phyloP scores from a whole-genome alignment of 2,329 filamentous ascomycete species.

The Chaetothyriales sp. region DNA sequence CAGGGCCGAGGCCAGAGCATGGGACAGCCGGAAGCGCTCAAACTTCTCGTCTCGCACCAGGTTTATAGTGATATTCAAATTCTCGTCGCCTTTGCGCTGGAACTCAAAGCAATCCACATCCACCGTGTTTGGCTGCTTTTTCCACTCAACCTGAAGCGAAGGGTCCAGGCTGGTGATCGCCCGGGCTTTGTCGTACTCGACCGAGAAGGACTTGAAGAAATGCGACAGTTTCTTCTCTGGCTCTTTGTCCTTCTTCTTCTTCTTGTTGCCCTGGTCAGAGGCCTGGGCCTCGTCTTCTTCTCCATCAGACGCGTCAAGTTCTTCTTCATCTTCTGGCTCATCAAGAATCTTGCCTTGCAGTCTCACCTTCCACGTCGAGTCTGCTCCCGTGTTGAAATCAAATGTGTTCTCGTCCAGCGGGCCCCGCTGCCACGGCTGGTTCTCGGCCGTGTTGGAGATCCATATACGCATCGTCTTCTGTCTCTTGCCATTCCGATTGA shows the following conservation, averaged over 20 bases:
- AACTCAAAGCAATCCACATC: slow-evolving; percentile 89
- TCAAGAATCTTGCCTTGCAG: slow-evolving; percentile 78
- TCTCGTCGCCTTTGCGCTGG: slow-evolving; percentile 81
- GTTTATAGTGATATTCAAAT: slow-evolving; percentile 79
- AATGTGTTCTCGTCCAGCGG: slow-evolving; percentile 57
- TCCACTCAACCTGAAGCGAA: slow-evolving; percentile 57
- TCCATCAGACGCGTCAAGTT: slow-evolving; percentile 33
- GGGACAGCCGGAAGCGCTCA: slow-evolving; percentile 68
- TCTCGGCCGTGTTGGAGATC: slow-evolving; percentile 88
- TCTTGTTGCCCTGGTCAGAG: slow-evolving; percentile 18
- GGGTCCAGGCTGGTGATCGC: slow-evolving; percentile 27
- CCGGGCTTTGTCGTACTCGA: slow-evolving; percentile 35
- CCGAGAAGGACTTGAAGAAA: slow-evolving; percentile 37
- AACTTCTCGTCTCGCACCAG: slow-evolving; percentile 70
- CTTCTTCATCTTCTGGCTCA: slow-evolving; percentile 45
- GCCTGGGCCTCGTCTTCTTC: slow-evolving; percentile 31
- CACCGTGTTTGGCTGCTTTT: slow-evolving; percentile 52
- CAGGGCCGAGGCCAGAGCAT: slow-evolving; percentile 64
- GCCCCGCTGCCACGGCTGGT: slow-evolving; percentile 78
- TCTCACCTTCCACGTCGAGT: slow-evolving; percentile 75
- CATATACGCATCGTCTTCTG: slow-evolving; percentile 79
- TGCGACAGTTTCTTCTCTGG: slow-evolving; percentile 32
- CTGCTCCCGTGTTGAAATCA: slow-evolving; percentile 62
- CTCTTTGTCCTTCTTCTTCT: slow-evolving; percentile 21
- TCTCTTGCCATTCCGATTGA: slow-evolving; percentile 60